Evolutionary conservation across 164 flowering plant genomes (phyloP), one percentile per base, ranked within the genome.

Genomic region (Annona squamosa): DNA sequence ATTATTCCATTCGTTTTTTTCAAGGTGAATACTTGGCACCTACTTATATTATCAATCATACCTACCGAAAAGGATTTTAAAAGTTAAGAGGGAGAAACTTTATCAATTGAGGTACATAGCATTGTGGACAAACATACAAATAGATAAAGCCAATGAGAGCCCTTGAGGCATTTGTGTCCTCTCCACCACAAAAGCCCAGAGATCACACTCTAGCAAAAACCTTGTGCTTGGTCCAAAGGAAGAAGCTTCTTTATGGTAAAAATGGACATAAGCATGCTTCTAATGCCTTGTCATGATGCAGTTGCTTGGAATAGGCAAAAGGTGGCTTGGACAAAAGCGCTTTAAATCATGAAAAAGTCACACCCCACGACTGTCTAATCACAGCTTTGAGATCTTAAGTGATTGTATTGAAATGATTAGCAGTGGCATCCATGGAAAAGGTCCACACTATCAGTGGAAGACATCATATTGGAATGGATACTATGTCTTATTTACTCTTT

Each of bases 291-390:
- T 46, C 52, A 63, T 63, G 37, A 63, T 63, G 37, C 41, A 63
- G 68, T 65, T 26, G 18, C 16, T 65, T 26, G 9, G 46, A 65
- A 65, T 65, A 13, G 68, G 10, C 5, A 12, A 48, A 69, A 69
- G 45, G 71, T 13, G 68, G 17, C 43, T 48, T 2, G 57, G 46
- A 42, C 47, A 56, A 70, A 70, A 71, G 47, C 1, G 64, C 48
- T 59, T 71, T 71, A 59, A 71, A 42, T 56, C 26, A 41, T 71
- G 72, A 56, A 71, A 71, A 1, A 59, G 46, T 44, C 63, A 44
- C 12, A 16, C 19, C 68, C 70, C 77, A 75, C 77, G 67, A 74
- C 67, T n/a, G 73, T 75, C 77, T 43, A 75, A 75, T 75, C 72
- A 72, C 16, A 52, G 59, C 48, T 52, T 65, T 72, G 62, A 13